A percentile compares a stretch with the other conserved stretches of the same genome.
phyloP scores from a whole-genome alignment of 306 rosid species.

The barrel medic (Medicago truncatula) region MtrunA17r5.0-ANR NC_053049.1:38940001-38940500 shows the following conservation, averaged over 20 bases:
- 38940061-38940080: slow-evolving; percentile 65
- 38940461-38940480: slow-evolving; percentile 59
- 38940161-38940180: slow-evolving; percentile 67
- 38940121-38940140: slow-evolving; percentile 71
- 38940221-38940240: slow-evolving; percentile 71
- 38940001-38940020: too few relatives aligned
- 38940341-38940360: slow-evolving; percentile 68
- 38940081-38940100: slow-evolving; percentile 34
- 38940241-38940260: slow-evolving; percentile 71
- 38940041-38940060: slow-evolving; percentile 66
- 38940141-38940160: slow-evolving; percentile 76
- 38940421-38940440: slow-evolving; percentile 60
- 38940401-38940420: slow-evolving; percentile 64
- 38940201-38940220: slow-evolving; percentile 71
- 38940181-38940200: slow-evolving; percentile 66
- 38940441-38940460: slow-evolving; percentile 59
- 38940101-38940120: slow-evolving; percentile 63
- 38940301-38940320: slow-evolving; percentile 36
- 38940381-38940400: slow-evolving; percentile 52
- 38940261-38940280: slow-evolving; percentile 73
- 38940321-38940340: slow-evolving; percentile 61
- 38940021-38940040: background rate
- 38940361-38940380: slow-evolving; percentile 54
- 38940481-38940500: slow-evolving; percentile 49
- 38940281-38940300: slow-evolving; percentile 21